phyloP scores from a whole-genome alignment of 2,329 filamentous ascomycete species.

The Penicillium concentricum region DNA sequence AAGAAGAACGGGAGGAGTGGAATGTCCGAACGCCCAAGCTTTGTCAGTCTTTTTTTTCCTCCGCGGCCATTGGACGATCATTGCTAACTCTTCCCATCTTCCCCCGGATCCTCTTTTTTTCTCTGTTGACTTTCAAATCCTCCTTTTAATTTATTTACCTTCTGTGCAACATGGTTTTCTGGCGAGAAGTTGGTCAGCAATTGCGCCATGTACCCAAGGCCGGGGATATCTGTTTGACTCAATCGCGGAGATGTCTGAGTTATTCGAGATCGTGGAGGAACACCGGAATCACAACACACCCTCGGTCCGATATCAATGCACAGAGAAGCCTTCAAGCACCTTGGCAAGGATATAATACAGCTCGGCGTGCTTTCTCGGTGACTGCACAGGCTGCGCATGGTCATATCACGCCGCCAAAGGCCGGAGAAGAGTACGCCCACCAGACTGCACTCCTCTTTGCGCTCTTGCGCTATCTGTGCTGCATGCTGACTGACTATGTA shows the following conservation, averaged over 20 bases:
- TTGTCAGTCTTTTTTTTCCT: constrained; percentile 25
- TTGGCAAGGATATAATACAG: constrained; percentile 26
- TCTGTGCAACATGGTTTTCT: constrained; percentile 32
- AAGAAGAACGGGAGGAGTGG: constrained; percentile 14
- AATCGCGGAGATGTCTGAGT: constrained; percentile 31
- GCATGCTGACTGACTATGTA: constrained; percentile 37
- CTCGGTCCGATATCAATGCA: constrained; percentile 9
- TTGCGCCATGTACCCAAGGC: constrained; percentile 53
- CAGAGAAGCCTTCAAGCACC: constrained; percentile 13
- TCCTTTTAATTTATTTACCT: constrained; percentile 3
- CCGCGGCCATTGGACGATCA: constrained; percentile 25
- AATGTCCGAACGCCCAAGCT: constrained; percentile 21
- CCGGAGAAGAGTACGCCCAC: constrained; percentile 79
- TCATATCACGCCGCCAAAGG: constrained; percentile 78
- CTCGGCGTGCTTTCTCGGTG: constrained; percentile 62
- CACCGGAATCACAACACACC: constrained; percentile 15
- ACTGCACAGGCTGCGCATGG: constrained; percentile 65
- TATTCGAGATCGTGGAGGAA: constrained; percentile 21
- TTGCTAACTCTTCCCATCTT: constrained; percentile 14
- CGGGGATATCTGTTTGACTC: constrained; percentile 47
- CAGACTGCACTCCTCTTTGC: neutral
- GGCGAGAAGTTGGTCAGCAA: constrained; percentile 34
- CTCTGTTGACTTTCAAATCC: constrained; percentile 7
- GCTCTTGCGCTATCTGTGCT: neutral
- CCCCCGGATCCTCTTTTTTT: constrained; percentile 22